phyloP scores from a whole-genome alignment of 495 filamentous ascomycete genomes.

The Hypomontagnella monticulosa region DNA sequence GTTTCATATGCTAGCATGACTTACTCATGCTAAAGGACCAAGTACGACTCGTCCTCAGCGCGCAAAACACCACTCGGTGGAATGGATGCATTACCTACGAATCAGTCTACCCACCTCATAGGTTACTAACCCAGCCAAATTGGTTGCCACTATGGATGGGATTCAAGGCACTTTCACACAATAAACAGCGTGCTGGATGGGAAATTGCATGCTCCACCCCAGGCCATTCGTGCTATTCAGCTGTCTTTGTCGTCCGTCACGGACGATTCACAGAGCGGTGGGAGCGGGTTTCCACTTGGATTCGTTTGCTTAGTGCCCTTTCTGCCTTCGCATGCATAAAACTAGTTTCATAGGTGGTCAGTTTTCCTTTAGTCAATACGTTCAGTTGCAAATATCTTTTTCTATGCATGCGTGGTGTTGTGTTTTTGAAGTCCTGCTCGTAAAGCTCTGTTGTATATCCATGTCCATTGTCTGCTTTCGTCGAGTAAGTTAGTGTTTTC shows the following conservation, averaged over 20 bases:
- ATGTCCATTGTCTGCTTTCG: too few species aligned
- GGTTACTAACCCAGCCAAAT: too few species aligned
- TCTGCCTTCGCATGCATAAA: slow-evolving; percentile 14
- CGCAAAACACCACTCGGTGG: too few species aligned
- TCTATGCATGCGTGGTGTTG: not conserved
- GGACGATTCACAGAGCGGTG: slow-evolving; percentile 1
- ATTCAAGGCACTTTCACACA: too few species aligned
- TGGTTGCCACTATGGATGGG: too few species aligned
- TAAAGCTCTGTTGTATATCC: too few species aligned
- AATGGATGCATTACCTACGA: too few species aligned
- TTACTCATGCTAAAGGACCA: too few species aligned
- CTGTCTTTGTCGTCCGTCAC: not conserved
- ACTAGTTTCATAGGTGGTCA: slow-evolving; percentile 25
- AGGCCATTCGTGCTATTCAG: not conserved
- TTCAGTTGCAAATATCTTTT: slow-evolving; percentile 27
- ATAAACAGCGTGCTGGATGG: too few species aligned
- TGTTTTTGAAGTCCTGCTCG: not conserved
- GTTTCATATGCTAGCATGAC: not conserved
- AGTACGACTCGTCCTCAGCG: too few species aligned
- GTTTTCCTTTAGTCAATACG: slow-evolving; percentile 40
- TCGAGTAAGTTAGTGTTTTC: too few species aligned
- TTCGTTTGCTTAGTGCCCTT: slow-evolving; percentile 19
- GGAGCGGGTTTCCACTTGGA: slow-evolving; percentile 16
- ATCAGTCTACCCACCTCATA: too few species aligned
- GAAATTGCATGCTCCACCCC: not conserved